Conservation (phyloP, 2,329 filamentous ascomycete species). For the Clarireedia hainanense region DNA sequence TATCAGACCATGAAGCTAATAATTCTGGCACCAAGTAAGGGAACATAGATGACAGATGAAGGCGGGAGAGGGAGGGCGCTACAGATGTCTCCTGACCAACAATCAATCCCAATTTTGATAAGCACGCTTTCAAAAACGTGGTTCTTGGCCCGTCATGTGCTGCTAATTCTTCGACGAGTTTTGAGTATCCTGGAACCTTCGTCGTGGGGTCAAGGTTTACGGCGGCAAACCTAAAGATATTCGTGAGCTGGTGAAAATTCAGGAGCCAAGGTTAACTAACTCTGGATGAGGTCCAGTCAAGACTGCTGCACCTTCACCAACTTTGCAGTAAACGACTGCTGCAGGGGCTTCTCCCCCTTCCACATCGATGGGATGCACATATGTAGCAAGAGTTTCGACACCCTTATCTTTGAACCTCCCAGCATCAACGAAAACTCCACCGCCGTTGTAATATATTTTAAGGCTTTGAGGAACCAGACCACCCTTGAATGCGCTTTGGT, state of each 20-base stretch:
- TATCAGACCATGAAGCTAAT: constrained; percentile 56
- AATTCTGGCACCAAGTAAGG: constrained; percentile 59
- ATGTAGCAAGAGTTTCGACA: constrained; percentile 77
- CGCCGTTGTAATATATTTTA: constrained; percentile 84
- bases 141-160: constrained; percentile 63
- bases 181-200: constrained; percentile 59
- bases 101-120: constrained; percentile 74
- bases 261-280: constrained; percentile 40
- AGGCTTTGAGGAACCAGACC: constrained; percentile 54
- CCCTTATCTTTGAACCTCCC: constrained; percentile 51
- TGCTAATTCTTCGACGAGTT: constrained; percentile 59
- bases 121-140: constrained; percentile 69
- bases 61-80: constrained; percentile 70
- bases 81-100: constrained; percentile 61
- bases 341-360: constrained; percentile 70
- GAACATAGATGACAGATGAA: constrained; percentile 71
- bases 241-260: constrained; percentile 1
- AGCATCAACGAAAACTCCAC: constrained; percentile 84
- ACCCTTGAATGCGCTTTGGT: constrained; percentile 47
- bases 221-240: constrained; percentile 62
- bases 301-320: constrained; percentile 72
- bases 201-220: constrained; percentile 65
- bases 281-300: constrained; percentile 90
- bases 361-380: constrained; percentile 65
- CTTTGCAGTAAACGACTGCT: constrained; percentile 74